These are phyloP conservation scores for Talaromyces sp. DNA, from an alignment of 2,329 filamentous ascomycete species.

Conservation along the genomic window DNA sequence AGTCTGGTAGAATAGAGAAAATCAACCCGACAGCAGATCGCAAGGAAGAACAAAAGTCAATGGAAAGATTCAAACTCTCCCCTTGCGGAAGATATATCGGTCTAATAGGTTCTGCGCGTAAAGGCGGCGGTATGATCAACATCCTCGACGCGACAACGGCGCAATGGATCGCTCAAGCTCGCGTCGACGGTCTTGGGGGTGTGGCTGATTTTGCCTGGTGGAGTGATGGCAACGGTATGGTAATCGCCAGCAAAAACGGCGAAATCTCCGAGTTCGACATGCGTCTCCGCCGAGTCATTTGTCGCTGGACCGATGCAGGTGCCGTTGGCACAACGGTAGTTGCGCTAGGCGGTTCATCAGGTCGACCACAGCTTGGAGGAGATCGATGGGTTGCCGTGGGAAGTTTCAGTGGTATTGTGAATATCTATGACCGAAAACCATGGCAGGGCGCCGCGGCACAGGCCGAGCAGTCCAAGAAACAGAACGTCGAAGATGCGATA, in stretches of 20 bases:
- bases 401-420: slow-evolving; percentile 81
- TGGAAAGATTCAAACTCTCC: slow-evolving; percentile 86
- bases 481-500: slow-evolving; percentile 46
- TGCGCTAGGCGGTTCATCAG: slow-evolving; percentile 59
- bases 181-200: slow-evolving; percentile 76
- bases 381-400: slow-evolving; percentile 89
- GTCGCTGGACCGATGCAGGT: slow-evolving; percentile 85
- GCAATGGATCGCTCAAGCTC: slow-evolving; percentile 82
- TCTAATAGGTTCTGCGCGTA: slow-evolving; percentile 71
- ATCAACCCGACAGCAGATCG: slow-evolving; percentile 68
- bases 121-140: slow-evolving; percentile 85
- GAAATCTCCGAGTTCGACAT: slow-evolving; percentile 88
- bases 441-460: slow-evolving; percentile 48
- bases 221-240: slow-evolving; percentile 76
- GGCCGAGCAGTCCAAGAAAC: slow-evolving; percentile 25
- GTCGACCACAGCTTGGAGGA: slow-evolving; percentile 54
- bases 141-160: slow-evolving; percentile 73
- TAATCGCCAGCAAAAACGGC: slow-evolving; percentile 78
- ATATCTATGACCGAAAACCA: slow-evolving; percentile 80
- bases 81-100: slow-evolving; percentile 85
- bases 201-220: slow-evolving; percentile 94
- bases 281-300: slow-evolving; percentile 64
- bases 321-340: slow-evolving; percentile 81
- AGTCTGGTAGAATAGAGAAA: slow-evolving; percentile 77
- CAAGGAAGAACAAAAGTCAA: slow-evolving; percentile 75